Evolutionary conservation across 352 stramenopile genomes (phyloP), one percentile per base, ranked within the genome.

Genomic region (Pythium utonaiense): DNA sequence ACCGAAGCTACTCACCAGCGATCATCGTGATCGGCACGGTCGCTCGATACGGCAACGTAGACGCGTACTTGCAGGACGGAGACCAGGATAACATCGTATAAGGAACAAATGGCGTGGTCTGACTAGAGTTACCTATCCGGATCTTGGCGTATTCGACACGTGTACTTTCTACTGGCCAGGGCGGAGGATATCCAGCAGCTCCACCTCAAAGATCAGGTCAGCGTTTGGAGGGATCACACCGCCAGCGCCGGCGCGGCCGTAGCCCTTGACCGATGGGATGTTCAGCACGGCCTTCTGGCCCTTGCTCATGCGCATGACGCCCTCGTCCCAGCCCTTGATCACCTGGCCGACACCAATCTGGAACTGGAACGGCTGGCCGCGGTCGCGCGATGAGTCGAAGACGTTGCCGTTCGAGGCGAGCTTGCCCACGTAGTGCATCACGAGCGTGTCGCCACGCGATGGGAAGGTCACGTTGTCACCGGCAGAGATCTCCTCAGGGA

Each of bases 321-420:
- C 86, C 63, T 98, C 89, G 69, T 98, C 95, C 95, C 93, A 99
- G 42, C 95, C 95, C 62, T 93, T 83, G 71, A 98, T 98, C 13
- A 98, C 93, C 66, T 97, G 81, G 9, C 82, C 84, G 13, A 88
- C 73, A 33, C 83, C 83, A 45, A 94, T 86, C 48, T 80, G 71
- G 68, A 94, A 94, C 66, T 88, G 69, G 69, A 94, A 94, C 16
- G 85, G 85, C 69, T 88, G 66, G 5, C 74, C 78, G 45, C 85
- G 82, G 57, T 86, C 72, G 36, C 64, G 79, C 44, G 80, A 91
- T 60, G 85, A 94, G 69, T 94, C 85, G 45, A 94, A 94, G 12
- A 88, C 71, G 21, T 65, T 80, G 34, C 79, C 81, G 61, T 89
- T 63, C 33, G 71, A 64, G 5, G 79, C 78, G 6, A 94, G 69